Percentiles rank a stretch among this genome's conserved stretches.
These are phyloP conservation scores for Botrytis squamosa DNA, from an alignment of 2,329 filamentous ascomycete genomes.

Conservation along the genomic window DNA sequence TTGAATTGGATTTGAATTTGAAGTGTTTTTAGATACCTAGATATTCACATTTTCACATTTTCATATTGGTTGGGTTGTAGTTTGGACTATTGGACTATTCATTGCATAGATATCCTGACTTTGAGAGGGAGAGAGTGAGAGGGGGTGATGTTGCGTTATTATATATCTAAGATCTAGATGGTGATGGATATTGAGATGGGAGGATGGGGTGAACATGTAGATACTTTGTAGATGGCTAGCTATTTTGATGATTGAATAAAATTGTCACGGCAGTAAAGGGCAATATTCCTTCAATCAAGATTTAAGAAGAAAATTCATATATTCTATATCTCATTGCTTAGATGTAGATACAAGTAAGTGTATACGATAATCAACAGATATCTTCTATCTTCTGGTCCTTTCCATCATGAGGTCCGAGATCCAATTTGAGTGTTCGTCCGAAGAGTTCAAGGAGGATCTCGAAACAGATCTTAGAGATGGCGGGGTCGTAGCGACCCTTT, in stretches of 20 bases:
- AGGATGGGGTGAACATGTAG: too few relatives aligned
- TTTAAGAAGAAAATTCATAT: background rate
- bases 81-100: too few relatives aligned
- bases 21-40: too few relatives aligned
- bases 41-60: too few relatives aligned
- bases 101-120: too few relatives aligned
- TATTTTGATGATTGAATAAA: background rate
- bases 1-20: too few relatives aligned
- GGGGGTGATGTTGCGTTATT: too few relatives aligned
- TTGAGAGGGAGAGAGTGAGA: too few relatives aligned
- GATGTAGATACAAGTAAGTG: background rate
- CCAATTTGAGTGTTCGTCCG: slow-evolving; percentile 71
- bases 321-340: background rate
- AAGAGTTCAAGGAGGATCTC: slow-evolving; percentile 88
- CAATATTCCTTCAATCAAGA: background rate
- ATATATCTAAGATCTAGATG: background rate
- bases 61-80: too few relatives aligned
- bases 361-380: slow-evolving; percentile 55
- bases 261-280: background rate
- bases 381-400: slow-evolving; percentile 65
- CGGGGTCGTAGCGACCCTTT: slow-evolving; percentile 91
- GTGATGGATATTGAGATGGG: background rate
- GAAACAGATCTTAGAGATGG: slow-evolving; percentile 82
- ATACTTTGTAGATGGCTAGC: background rate
- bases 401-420: slow-evolving; percentile 68